Conservation (phyloP, 2,329 filamentous ascomycete genomes). For the Alternaria rosae region DNA sequence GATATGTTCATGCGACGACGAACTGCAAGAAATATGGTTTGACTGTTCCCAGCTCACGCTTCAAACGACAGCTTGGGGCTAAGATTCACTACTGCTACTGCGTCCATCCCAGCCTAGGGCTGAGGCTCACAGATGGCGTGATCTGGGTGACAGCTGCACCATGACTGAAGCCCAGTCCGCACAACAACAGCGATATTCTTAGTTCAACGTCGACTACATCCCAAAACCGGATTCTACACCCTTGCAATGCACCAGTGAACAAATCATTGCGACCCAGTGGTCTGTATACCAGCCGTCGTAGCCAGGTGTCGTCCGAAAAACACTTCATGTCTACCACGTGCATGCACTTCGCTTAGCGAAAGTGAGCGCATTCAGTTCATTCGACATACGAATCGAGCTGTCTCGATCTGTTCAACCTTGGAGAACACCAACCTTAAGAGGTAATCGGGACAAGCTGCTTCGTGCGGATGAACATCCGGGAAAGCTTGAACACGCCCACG, state of each 20-base stretch:
- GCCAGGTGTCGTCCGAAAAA: neutral
- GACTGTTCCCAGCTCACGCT: neutral
- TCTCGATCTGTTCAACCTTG: neutral
- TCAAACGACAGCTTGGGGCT: neutral
- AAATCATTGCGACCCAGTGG: neutral
- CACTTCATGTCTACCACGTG: neutral
- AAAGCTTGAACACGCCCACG: neutral
- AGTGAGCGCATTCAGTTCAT: neutral
- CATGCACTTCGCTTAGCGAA: neutral
- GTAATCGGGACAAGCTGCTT: neutral
- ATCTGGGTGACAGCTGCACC: slow-evolving; percentile 2
- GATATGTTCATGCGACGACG: neutral
- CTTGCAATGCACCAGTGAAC: neutral
- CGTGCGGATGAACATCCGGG: neutral
- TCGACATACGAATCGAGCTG: neutral
- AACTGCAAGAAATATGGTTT: neutral
- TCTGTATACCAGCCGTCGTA: neutral
- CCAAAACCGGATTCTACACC: neutral
- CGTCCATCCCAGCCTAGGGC: neutral
- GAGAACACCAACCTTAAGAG: neutral
- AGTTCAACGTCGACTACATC: neutral
- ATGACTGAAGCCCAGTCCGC: neutral
- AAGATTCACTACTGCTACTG: neutral
- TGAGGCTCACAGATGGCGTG: neutral
- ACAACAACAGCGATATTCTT: neutral